Percentiles rank a stretch among this genome's conserved stretches.
Conservation (phyloP, 2,329 filamentous ascomycete species). For the Trichoderma endophyticum region DNA sequence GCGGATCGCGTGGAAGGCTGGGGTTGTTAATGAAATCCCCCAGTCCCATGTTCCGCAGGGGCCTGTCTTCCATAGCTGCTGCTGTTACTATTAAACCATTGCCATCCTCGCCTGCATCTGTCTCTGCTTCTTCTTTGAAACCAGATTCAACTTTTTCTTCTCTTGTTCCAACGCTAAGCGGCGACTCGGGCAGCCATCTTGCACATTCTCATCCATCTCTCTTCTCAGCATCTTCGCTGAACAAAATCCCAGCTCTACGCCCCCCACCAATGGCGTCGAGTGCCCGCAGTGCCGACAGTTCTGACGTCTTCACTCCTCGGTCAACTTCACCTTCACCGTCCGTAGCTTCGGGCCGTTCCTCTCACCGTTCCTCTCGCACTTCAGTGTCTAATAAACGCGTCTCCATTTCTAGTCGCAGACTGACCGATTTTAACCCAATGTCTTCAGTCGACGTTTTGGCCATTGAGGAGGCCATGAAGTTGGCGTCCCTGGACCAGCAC, state of each 20-base stretch:
- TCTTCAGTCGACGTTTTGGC: constrained; percentile 54
- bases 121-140: constrained; percentile 8
- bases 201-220: constrained; percentile 23
- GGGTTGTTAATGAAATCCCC: constrained; percentile 21
- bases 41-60: constrained; percentile 14
- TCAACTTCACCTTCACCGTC: constrained; percentile 51
- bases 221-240: constrained; percentile 17
- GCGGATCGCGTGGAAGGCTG: constrained; percentile 19
- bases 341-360: constrained; percentile 46
- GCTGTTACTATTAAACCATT: constrained; percentile 5
- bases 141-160: neutral
- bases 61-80: neutral
- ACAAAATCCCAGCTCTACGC: constrained; percentile 28
- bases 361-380: constrained; percentile 49
- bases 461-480: constrained; percentile 59
- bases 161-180: neutral
- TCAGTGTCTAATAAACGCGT: constrained; percentile 52
- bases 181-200: neutral
- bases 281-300: constrained; percentile 40
- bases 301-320: constrained; percentile 54
- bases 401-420: constrained; percentile 49
- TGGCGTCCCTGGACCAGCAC: constrained; percentile 57
- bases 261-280: constrained; percentile 19
- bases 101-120: neutral
- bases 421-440: constrained; percentile 54